Evolutionary conservation across 2,329 filamentous ascomycete species (phyloP), one percentile per base, ranked within the genome.

Genomic region (Aspergillus terreus): DNA sequence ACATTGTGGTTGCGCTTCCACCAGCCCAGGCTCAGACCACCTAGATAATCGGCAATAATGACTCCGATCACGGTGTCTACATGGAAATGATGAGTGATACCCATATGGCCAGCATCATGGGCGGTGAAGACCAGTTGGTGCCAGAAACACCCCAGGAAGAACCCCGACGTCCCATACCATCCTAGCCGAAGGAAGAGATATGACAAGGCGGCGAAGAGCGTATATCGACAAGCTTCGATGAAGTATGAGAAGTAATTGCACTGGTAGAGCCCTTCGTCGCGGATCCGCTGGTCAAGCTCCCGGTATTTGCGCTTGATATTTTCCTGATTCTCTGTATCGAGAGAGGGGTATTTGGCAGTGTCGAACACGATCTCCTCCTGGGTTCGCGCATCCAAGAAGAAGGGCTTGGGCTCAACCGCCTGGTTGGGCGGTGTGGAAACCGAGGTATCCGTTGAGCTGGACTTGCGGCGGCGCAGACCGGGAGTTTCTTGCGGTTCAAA

Each of bases 1-100:
- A 96, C 91, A 65, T 97, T 97, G 72, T 97, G 92, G 68, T 85
- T 96, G 55, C 84, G 82, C 73, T 97, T 97, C 92, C 94, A 99
- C 94, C 94, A 99, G 42, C 92, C 90, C 49, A 96, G 75, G 23
- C 90, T 96, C 32, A 99, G 74, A 0, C 94, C 94, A 35, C 94
- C 94, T 17, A 94, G 76, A 62, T 87, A 97, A 68, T 96, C 88
- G 48, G 92, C 91, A 63, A 96, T 87, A 58, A 95, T 74, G 65
- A 97, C 96, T 45, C 90, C 92, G 56, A 99, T 90, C 45, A 87
- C 78, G 1, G 87, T 87, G 70, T 99, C 94, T 35, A 84, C 73
- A 46, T 88, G 85, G 68, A 92, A 97, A 67, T 86, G 80, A 71
- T 97, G 92, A 2, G 94, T 99, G 62, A 99, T 96, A 59, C 90